Conservation (phyloP, 2,329 filamentous ascomycete genomes). For the Beauveria asiatica region DNA sequence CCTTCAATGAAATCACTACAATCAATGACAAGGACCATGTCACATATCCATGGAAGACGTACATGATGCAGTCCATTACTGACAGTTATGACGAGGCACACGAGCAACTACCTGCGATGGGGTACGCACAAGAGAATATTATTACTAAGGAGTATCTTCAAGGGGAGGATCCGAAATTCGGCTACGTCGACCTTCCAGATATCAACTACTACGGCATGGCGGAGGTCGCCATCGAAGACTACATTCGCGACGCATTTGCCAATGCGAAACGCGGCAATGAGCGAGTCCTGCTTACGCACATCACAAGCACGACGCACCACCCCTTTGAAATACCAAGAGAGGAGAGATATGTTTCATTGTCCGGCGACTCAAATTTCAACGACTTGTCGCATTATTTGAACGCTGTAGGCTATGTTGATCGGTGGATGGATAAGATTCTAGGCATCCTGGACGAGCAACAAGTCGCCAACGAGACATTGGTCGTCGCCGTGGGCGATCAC, state of each 20-base stretch:
- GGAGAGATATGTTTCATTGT: slow-evolving; percentile 18
- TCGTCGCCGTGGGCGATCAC: slow-evolving; percentile 26
- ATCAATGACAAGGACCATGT: slow-evolving; percentile 15
- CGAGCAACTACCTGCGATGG: slow-evolving; percentile 21
- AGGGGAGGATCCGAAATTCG: slow-evolving; percentile 21
- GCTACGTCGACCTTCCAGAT: slow-evolving; percentile 20
- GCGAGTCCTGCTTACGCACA: slow-evolving; percentile 25
- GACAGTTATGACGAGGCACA: slow-evolving; percentile 26
- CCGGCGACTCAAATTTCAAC: slow-evolving; percentile 19
- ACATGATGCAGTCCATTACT: slow-evolving; percentile 25
- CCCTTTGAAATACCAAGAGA: slow-evolving; percentile 21
- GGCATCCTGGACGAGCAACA: slow-evolving; percentile 22
- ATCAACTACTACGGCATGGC: slow-evolving; percentile 27
- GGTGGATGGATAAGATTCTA: slow-evolving; percentile 24
- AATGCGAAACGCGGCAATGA: slow-evolving; percentile 21
- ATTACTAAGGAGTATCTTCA: slow-evolving; percentile 23
- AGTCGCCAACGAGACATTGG: slow-evolving; percentile 25
- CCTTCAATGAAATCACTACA: slow-evolving; percentile 21
- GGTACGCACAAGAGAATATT: slow-evolving; percentile 20
- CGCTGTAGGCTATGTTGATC: slow-evolving; percentile 23
- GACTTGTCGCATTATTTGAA: slow-evolving; percentile 28
- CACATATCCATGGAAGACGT: slow-evolving; percentile 23
- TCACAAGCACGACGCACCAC: slow-evolving; percentile 29
- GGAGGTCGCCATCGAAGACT: slow-evolving; percentile 23
- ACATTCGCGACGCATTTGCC: slow-evolving; percentile 24